These are phyloP conservation scores for Xylariaceae sp. DNA, from an alignment of 2,329 filamentous ascomycete genomes.

Conservation along the genomic window DNA sequence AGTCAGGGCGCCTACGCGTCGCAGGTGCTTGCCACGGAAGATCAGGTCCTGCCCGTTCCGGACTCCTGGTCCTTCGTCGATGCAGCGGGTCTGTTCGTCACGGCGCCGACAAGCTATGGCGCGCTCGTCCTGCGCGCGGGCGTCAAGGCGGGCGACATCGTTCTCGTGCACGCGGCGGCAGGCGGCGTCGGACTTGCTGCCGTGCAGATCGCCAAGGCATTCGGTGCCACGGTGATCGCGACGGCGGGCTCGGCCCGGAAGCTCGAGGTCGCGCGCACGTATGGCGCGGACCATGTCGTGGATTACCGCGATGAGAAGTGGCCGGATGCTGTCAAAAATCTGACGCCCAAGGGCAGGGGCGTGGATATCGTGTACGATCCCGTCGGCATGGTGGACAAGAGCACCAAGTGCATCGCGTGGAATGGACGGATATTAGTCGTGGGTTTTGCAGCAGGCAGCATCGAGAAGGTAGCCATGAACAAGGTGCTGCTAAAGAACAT, in stretches of 20 bases:
- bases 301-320: constrained; percentile 68
- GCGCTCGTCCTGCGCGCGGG: constrained; percentile 74
- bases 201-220: constrained; percentile 90
- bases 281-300: constrained; percentile 79
- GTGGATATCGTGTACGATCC: constrained; percentile 96
- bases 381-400: constrained; percentile 82
- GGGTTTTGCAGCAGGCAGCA: constrained; percentile 80
- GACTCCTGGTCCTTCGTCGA: constrained; percentile 78
- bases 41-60: constrained; percentile 68
- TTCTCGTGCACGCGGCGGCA: constrained; percentile 87
- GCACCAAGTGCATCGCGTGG: constrained; percentile 90
- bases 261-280: constrained; percentile 70
- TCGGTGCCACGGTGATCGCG: constrained; percentile 87
- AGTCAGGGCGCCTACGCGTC: constrained; percentile 83
- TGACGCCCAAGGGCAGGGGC: constrained; percentile 67
- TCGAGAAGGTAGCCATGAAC: constrained; percentile 91
- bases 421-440: constrained; percentile 85
- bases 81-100: constrained; percentile 86
- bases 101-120: constrained; percentile 84
- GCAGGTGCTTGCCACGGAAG: constrained; percentile 63
- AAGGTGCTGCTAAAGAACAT: constrained; percentile 93
- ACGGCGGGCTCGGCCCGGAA: constrained; percentile 81
- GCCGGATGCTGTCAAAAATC: constrained; percentile 66
- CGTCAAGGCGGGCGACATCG: constrained; percentile 75
- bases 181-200: constrained; percentile 89